Conservation (phyloP, 2,329 filamentous ascomycete species). For the Fusarium hainanense region DNA sequence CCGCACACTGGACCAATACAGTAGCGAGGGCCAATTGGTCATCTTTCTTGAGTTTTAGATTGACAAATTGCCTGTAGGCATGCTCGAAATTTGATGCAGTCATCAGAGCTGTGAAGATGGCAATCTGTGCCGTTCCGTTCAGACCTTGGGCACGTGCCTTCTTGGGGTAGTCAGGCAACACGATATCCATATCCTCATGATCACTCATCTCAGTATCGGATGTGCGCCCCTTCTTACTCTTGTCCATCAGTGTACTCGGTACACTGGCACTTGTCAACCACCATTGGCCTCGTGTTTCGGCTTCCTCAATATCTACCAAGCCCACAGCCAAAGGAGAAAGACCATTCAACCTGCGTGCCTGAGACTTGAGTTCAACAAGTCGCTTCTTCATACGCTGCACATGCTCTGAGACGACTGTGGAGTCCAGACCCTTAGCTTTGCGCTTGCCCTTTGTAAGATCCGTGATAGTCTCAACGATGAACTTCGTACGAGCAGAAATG, state of each 20-base stretch:
- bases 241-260: conserved; percentile 55
- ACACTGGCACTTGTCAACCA: conserved; percentile 99
- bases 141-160: conserved; percentile 86
- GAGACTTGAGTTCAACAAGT: conserved; percentile 77
- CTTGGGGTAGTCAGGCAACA: conserved; percentile 73
- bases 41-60: conserved; percentile 85
- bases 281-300: conserved; percentile 93
- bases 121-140: conserved; percentile 85
- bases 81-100: conserved; percentile 86
- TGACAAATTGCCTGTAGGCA: conserved; percentile 80
- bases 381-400: conserved; percentile 90
- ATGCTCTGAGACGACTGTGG: conserved; percentile 81
- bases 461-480: conserved; percentile 97
- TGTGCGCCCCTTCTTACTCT: conserved; percentile 23
- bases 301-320: conserved; percentile 82
- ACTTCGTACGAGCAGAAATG: conserved; percentile 88
- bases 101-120: conserved; percentile 94
- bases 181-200: conserved; percentile 60
- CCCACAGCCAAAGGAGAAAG: conserved; percentile 85
- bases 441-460: conserved; percentile 94
- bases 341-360: conserved; percentile 70
- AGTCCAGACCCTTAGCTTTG: conserved; percentile 78
- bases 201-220: conserved; percentile 48
- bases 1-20: conserved; percentile 87
- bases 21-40: conserved; percentile 88